Percentiles rank a stretch among this genome's conserved stretches.
phyloP scores from a whole-genome alignment of 2,329 filamentous ascomycete genomes.

The Aureobasidium subglaciale region DNA sequence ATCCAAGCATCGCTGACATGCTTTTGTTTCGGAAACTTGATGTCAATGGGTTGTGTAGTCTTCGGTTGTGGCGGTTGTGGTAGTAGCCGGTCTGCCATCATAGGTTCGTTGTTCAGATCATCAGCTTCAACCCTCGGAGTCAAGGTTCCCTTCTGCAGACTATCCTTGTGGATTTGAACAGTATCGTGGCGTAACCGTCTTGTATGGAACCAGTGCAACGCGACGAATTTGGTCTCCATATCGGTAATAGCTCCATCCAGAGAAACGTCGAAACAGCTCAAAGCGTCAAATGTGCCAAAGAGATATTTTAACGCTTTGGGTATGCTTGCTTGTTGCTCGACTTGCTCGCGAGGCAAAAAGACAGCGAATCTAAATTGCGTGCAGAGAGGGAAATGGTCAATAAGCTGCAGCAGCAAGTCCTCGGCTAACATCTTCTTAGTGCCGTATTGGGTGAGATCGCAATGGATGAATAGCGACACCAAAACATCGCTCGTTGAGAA shows the following conservation, averaged over 20 bases:
- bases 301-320: neutral
- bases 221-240: neutral
- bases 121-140: neutral
- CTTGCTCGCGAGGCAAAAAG: neutral
- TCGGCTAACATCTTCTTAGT: neutral
- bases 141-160: neutral
- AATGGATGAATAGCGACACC: neutral
- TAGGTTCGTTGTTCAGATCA: no score
- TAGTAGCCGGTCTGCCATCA: no score
- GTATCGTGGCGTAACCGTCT: neutral
- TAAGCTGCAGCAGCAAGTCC: neutral
- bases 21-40: no score
- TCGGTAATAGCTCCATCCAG: neutral
- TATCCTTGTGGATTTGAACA: neutral
- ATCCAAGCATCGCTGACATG: no score
- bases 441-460: neutral
- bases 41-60: no score
- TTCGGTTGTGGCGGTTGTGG: no score
- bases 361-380: neutral
- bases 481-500: neutral
- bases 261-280: neutral
- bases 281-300: neutral
- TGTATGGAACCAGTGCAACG: neutral
- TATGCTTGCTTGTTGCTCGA: neutral
- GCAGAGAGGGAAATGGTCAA: neutral